A percentile compares a stretch with the other conserved stretches of the same genome.
phyloP scores from a whole-genome alignment of 345 rosid species.

The Litchi chinensis region DNA sequence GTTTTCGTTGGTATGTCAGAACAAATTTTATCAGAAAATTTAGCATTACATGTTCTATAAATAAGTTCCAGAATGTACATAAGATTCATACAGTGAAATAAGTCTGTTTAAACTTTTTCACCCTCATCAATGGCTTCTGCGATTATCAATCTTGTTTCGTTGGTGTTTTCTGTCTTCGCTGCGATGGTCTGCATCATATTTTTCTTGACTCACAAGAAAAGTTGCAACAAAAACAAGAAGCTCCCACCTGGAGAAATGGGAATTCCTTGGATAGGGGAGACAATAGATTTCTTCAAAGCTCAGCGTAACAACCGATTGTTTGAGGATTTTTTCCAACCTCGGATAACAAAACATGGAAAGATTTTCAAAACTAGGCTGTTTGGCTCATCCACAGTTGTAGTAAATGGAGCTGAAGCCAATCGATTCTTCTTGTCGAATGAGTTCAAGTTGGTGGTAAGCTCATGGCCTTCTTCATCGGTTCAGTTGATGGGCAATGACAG shows the following conservation, averaged over 20 bases:
- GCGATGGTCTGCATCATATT: conserved; percentile 36
- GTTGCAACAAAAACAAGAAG: conserved; percentile 20
- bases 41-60: background rate
- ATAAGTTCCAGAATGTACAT: background rate
- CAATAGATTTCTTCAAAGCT: conserved; percentile 67
- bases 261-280: conserved; percentile 72
- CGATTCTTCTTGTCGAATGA: conserved; percentile 62
- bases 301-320: conserved; percentile 56
- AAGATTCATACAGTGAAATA: background rate
- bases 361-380: conserved; percentile 68
- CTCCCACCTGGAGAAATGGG: conserved; percentile 78
- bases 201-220: conserved; percentile 39
- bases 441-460: conserved; percentile 73
- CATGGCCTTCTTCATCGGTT: conserved; percentile 79
- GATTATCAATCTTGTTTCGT: conserved; percentile 21
- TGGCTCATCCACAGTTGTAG: conserved; percentile 69
- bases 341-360: conserved; percentile 59
- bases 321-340: conserved; percentile 64
- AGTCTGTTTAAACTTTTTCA: background rate
- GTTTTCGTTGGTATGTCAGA: no score
- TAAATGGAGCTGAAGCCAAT: conserved; percentile 72
- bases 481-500: conserved; percentile 68
- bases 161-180: conserved; percentile 41
- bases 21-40: background rate
- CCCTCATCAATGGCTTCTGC: conserved; percentile 21